Evolutionary conservation across 179 eudicot genomes (phyloP), one percentile per base, ranked within the genome.

Genomic region (Dionaea muscipula): DNA sequence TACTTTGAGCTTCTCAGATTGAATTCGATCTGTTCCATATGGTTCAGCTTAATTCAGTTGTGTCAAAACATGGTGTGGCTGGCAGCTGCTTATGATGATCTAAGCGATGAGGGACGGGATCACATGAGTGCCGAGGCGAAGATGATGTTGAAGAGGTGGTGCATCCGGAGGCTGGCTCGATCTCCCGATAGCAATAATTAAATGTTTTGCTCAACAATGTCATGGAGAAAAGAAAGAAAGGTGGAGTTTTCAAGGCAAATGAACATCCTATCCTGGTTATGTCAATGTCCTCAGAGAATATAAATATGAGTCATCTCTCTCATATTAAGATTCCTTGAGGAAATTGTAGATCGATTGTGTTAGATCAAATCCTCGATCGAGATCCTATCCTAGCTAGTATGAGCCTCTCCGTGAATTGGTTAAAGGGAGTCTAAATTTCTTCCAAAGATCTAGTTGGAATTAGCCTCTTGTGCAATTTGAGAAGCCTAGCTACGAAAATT

Each of bases 381-480:
- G 98, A 91, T 68, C 86, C 89, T 11, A 84, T 91, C 69, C 94
- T 91, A 45, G 94, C 82, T 70, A 84, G 10, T 80, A 70, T 56
- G 94, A 91, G 68, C 94, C 94, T 21, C 98, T 91, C 56, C 76
- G 72, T 49, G 96, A 91, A 72, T 63, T 91, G 61, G 68, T 91
- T 37, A 75, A 94, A 64, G 98, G 93, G 33, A 96, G 81, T 47
- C 55, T 91, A 52, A 87, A 81, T 91, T 56, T 76, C 85, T 16
- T 84, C 89, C 46, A 82, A 62, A 78, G 74, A 89, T 3, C 86
- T 94, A 86, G 81, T 43, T 91, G 98, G 96, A 91, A n/a, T n/a
- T n/a, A 88, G 68, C 77, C 89, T n/a, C 86, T 91, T 43, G 81
- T 72, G 17, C 38, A 58, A 9, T 87, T 77, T 63, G 79, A 79